These are phyloP conservation scores for Suaeda aralocaspica DNA, from an alignment of 148 eudicot species.

Conservation along the genomic window DNA sequence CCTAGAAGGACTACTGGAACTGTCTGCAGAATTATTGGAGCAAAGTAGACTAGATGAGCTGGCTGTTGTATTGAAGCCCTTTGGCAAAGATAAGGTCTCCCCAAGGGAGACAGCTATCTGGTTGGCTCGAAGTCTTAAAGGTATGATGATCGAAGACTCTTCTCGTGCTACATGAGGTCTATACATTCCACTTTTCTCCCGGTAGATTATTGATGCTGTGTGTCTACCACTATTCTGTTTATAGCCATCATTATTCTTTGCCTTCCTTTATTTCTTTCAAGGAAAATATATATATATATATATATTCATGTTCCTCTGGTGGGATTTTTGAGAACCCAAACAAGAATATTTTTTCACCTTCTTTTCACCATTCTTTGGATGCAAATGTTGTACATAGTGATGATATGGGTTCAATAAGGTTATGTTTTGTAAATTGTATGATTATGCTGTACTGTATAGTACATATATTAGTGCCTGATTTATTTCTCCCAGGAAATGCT, in stretches of 20 bases:
- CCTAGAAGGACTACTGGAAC: constrained; percentile 84
- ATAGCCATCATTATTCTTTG: constrained; percentile 14
- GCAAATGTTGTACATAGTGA: constrained; percentile 54
- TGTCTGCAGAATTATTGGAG: constrained; percentile 92
- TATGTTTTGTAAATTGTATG: constrained; percentile 21
- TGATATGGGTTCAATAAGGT: constrained; percentile 21
- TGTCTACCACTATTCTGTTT: constrained; percentile 8
- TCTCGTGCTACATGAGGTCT: constrained; percentile 41
- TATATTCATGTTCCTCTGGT: constrained; percentile 5
- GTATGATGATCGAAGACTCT: constrained; percentile 75
- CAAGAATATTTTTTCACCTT: constrained; percentile 1
- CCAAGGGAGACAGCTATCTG: constrained; percentile 98
- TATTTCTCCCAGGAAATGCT: constrained; percentile 13
- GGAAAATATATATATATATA: not conserved
- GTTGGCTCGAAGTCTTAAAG: constrained; percentile 82
- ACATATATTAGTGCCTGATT: constrained; percentile 24
- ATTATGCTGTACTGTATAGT: constrained; percentile 30
- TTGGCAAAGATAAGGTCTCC: constrained; percentile 93
- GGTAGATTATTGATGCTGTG: constrained; percentile 26
- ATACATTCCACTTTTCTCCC: not conserved
- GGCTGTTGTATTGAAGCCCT: constrained; percentile 80
- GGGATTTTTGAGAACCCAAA: constrained; percentile 21
- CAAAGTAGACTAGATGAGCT: constrained; percentile 83
- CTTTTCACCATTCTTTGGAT: constrained; percentile 40
- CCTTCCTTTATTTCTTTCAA: not conserved